Evolutionary conservation across 441 rosid species (phyloP), one percentile per base, ranked within the genome.

Genomic region (Gossypium schwendimanii): DNA sequence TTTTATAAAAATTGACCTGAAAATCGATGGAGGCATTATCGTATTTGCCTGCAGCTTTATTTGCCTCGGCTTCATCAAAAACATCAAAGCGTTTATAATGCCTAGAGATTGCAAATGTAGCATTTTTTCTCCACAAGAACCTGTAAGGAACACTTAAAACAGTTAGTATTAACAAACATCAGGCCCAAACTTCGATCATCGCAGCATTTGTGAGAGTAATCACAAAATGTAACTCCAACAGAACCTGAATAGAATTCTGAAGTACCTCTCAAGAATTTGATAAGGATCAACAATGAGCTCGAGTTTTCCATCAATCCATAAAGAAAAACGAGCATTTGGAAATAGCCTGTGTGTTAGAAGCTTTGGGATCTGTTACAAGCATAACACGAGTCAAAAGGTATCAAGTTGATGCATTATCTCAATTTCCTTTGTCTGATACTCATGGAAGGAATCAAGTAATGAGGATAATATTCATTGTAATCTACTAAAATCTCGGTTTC

Each of bases 11-110:
- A 33, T 86, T 87, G 59, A 92, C 80, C 86, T 95, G 98, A 72
- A 87, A 91, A 83, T 95, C 93, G 23, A 95, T 92, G 59, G 99
- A 91, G 44, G 90, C 81, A 49, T 92, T 92, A 73, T 87, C 92
- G 63, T 92, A 94, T 78, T 92, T 94, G 66, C 89, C 91, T 68
- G 99, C 98, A 76, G 94, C 99, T 87, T 94, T 94, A 71, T 94
- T 94, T 76, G 99, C 99, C 83, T 92, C 96, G 8, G 99, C 98
- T 85, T 94, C 99, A 15, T 59, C 77, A 41, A 92, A 85, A 33
- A 91, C 96, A 73, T 94, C 94, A 75, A 89, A 91, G 15, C 97
- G 98, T 63, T 70, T 91, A 76, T 92, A 94, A 81, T 92, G 98
- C 82, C 88, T 87, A 63, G 99, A 92, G 72, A 94, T 92, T 8